Evolutionary conservation across 2,329 filamentous ascomycete species (phyloP), one percentile per base, ranked within the genome.

Genomic region (Lecanicillium sp.): DNA sequence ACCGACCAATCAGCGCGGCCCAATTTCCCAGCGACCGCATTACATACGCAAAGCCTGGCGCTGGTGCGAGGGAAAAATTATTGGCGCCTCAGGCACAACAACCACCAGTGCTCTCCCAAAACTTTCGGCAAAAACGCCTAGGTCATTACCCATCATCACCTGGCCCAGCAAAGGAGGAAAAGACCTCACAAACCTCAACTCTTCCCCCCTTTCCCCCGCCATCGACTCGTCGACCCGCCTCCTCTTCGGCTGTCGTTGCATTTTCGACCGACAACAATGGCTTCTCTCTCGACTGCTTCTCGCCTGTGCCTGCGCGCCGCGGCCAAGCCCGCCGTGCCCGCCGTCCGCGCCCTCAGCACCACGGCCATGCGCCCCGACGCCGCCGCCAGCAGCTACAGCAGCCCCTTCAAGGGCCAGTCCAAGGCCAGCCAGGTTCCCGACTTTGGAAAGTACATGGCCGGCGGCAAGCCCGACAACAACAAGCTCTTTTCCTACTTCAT

Each of bases 401-500:
- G 76, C 67, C 81, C 81, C 56, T 83, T 84, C 78, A 78, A 75
- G 68, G 78, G 78, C 65, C 67, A 74, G 62, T 58, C 61, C 59
- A 74, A 73, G 65, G 72, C 67, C 59, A 83, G 77, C 68, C 82
- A 86, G 70, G 86, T 97, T 64, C 93, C 93, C 59, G 83, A 87
- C 73, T 97, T 95, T 72, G 81, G 81, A 68, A 85, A 90, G 68
- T 98, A 98, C 77, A 76, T 83, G 72, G 84, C 80, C 70, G 83
- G 81, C 67, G 73, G 74, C 56, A 72, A 73, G 59, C 38, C 45
- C 30, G 76, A 84, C 58, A 76, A 77, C 63, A 95, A 95, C 74
- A 86, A 90, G 76, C 75, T 95, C 59, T 93, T 95, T 70, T 83
- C 84, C 63, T 98, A 98, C 81, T 97, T 98, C 74, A 95, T 97